Evolutionary conservation across 176 grass and related monocot species (phyloP).

Genomic region (Bothriochloa decipiens): DNA sequence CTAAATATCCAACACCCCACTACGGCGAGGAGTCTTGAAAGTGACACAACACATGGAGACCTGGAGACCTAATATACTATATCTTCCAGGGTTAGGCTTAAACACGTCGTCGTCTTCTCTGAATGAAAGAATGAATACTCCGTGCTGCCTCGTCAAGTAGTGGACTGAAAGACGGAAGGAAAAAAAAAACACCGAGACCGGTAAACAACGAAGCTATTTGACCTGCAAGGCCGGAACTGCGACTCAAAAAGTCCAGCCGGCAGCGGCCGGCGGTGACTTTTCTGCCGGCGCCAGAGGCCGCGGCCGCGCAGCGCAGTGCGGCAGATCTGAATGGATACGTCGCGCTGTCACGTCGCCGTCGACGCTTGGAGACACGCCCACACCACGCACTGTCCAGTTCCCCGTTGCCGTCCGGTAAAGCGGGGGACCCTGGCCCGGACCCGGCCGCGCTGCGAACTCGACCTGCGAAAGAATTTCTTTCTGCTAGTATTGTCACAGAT

Average conservation of each 20-base stretch:
- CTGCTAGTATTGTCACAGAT: background rate
- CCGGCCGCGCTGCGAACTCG: background rate
- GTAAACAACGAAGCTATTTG: background rate
- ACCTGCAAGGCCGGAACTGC: too few species aligned
- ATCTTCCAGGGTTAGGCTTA: background rate
- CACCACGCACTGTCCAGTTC: background rate
- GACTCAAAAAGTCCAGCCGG: background rate
- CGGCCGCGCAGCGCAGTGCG: too few species aligned
- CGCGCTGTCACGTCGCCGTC: constrained; percentile 53
- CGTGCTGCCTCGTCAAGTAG: background rate
- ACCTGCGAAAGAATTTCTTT: background rate
- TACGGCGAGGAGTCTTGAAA: background rate
- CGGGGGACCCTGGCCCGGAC: too few species aligned
- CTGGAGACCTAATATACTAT: too few species aligned
- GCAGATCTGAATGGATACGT: constrained; percentile 36
- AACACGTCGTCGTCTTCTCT: background rate
- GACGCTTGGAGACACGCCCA: background rate
- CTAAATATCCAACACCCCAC: background rate
- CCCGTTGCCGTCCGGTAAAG: background rate
- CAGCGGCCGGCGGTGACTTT: background rate
- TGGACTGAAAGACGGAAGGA: background rate
- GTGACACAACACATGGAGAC: background rate
- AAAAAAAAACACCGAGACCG: background rate
- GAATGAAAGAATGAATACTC: background rate
- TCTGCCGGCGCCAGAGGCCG: too few species aligned